Conservation (phyloP, 768 basidiomycete genomes). For the Mycena vulgaris region DNA sequence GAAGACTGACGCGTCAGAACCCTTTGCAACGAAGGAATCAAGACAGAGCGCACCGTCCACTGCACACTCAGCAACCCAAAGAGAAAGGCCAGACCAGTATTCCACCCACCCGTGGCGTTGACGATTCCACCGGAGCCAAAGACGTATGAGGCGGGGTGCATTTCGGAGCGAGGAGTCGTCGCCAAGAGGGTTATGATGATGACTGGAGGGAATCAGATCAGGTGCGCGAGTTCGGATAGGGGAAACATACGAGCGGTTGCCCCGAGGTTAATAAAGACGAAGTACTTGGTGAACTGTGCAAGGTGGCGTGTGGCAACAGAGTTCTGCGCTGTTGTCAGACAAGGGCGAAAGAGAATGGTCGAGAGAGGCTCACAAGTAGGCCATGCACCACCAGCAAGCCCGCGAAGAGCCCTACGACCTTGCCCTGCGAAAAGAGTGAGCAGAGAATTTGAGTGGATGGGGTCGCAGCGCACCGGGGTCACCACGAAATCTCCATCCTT, state of each 20-base stretch:
- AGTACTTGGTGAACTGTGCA: constrained; percentile 79
- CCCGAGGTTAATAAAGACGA: constrained; percentile 92
- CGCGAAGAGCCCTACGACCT: constrained; percentile 83
- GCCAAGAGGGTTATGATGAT: constrained; percentile 90
- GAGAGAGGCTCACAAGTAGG: constrained; percentile 65
- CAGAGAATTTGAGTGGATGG: background rate
- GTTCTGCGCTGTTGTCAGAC: constrained; percentile 58
- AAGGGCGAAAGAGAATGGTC: background rate
- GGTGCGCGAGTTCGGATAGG: background rate
- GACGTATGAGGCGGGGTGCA: constrained; percentile 86
- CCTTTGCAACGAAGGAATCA: constrained; percentile 2
- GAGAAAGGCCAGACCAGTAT: constrained; percentile 84
- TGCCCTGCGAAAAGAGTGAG: constrained; percentile 59
- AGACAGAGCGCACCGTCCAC: constrained; percentile 75
- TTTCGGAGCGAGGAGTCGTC: constrained; percentile 78
- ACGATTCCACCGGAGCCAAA: constrained; percentile 82
- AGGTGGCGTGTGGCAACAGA: constrained; percentile 83
- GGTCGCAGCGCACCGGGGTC: constrained; percentile 56
- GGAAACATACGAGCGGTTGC: constrained; percentile 71
- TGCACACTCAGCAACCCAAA: constrained; percentile 91
- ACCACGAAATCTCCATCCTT: constrained; percentile 73
- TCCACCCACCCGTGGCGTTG: constrained; percentile 88
- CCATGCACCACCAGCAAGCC: constrained; percentile 87
- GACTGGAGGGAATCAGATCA: constrained; percentile 58
- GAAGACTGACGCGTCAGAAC: constrained; percentile 23